Conservation (phyloP, 805 yeast genomes). For the Barnettozyma californica region DNA sequence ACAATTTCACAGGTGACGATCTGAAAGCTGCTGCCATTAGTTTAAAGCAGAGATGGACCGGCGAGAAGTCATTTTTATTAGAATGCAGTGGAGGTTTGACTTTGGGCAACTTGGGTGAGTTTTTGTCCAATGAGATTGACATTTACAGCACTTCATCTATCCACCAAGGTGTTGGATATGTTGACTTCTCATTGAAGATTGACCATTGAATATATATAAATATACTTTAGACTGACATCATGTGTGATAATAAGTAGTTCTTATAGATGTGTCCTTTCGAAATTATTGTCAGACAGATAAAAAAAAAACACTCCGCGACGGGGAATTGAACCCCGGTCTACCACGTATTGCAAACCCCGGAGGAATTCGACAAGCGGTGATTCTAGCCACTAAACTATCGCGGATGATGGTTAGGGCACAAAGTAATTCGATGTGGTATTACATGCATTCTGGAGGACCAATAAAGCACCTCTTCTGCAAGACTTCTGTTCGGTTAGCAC, state of each 20-base stretch:
- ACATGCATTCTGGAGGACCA: too few species aligned
- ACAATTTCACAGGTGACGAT: slow-evolving; percentile 69
- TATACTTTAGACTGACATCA: too few species aligned
- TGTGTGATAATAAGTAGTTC: too few species aligned
- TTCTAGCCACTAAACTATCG: neutral
- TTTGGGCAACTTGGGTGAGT: slow-evolving; percentile 55
- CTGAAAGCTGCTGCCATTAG: slow-evolving; percentile 58
- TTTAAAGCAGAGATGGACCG: slow-evolving; percentile 53
- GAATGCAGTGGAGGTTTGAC: slow-evolving; percentile 94
- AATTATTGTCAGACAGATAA: too few species aligned
- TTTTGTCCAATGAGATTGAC: slow-evolving; percentile 74
- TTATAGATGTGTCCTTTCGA: too few species aligned
- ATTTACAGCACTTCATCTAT: slow-evolving; percentile 86
- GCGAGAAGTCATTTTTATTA: slow-evolving; percentile 49
- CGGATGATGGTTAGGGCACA: neutral
- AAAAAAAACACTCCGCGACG: neutral
- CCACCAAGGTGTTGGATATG: slow-evolving; percentile 83
- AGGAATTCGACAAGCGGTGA: neutral
- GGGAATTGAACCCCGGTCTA: neutral
- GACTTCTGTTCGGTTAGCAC: too few species aligned
- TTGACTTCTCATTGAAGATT: slow-evolving; percentile 83
- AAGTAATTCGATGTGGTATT: neutral
- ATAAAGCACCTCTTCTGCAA: too few species aligned
- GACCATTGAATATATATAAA: slow-evolving; percentile 25
- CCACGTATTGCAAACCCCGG: neutral